A percentile compares a stretch with the other conserved stretches of the same genome.
These are phyloP conservation scores for Penicillium silybi DNA, from an alignment of 495 filamentous ascomycete species.

Conservation along the genomic window DNA sequence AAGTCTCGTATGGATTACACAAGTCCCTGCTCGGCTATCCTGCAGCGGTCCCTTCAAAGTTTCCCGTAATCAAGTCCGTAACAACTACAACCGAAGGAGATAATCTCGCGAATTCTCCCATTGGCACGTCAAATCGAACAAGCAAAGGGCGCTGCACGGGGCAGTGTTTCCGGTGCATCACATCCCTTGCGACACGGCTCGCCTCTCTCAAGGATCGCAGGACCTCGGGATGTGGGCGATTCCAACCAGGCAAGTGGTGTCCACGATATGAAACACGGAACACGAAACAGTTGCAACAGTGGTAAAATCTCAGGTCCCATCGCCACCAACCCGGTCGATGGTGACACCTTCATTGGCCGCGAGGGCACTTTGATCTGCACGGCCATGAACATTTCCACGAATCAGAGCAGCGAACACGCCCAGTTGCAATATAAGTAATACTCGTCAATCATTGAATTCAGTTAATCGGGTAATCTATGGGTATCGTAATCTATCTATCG, in stretches of 20 bases:
- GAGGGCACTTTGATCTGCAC: too few relatives aligned
- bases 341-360: background rate
- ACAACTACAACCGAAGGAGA: background rate
- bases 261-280: background rate
- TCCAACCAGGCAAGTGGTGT: background rate
- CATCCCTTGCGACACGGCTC: background rate
- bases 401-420: background rate
- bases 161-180: background rate
- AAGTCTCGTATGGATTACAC: background rate
- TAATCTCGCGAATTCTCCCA: background rate
- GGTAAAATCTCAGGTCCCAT: background rate
- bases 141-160: background rate
- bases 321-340: background rate
- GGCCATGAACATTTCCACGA: background rate
- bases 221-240: background rate
- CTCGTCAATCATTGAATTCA: background rate
- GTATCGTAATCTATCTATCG: background rate
- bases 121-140: background rate
- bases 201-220: background rate
- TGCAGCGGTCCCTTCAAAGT: background rate
- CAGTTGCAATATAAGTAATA: background rate
- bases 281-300: background rate
- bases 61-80: too few relatives aligned
- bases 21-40: background rate
- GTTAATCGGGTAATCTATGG: background rate